These are phyloP conservation scores for Metschnikowia rubicola DNA, from an alignment of 805 yeast genomes.

Conservation along the genomic window DNA sequence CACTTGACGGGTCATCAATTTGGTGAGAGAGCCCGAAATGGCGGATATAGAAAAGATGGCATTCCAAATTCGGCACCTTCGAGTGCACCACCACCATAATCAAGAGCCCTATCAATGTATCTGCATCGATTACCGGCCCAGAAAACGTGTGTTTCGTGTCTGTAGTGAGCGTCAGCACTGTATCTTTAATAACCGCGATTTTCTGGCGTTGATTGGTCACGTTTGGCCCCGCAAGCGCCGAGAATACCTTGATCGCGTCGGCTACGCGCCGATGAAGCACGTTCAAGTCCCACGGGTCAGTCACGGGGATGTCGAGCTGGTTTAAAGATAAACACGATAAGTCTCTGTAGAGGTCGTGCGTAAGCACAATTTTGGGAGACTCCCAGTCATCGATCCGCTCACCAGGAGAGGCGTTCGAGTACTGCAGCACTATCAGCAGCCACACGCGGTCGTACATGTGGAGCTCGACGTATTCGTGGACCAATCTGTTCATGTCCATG, in stretches of 20 bases:
- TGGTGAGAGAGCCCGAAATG: constrained; percentile 43
- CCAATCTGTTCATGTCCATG: constrained; percentile 47
- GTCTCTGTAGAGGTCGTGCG: constrained; percentile 29
- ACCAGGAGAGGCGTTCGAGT: constrained; percentile 22
- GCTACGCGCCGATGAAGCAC: constrained; percentile 39
- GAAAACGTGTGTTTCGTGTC: constrained; percentile 1
- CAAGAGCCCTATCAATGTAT: constrained; percentile 68
- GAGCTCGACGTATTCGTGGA: constrained; percentile 70
- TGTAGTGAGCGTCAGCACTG: constrained; percentile 50
- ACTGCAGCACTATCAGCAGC: constrained; percentile 42
- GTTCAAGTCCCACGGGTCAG: constrained; percentile 39
- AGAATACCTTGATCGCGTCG: constrained; percentile 51
- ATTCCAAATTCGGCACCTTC: constrained; percentile 52
- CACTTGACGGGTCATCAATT: neutral
- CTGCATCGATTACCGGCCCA: constrained; percentile 64
- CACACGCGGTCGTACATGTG: constrained; percentile 67
- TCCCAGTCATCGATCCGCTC: constrained; percentile 20
- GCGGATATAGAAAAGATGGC: constrained; percentile 64
- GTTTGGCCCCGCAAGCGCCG: constrained; percentile 39
- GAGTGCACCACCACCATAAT: constrained; percentile 69
- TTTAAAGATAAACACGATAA: constrained; percentile 44
- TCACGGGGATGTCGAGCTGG: constrained; percentile 47
- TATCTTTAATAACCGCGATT: constrained; percentile 44
- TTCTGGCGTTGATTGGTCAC: constrained; percentile 45
- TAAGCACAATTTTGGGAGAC: constrained; percentile 26